Conservation (phyloP, 2,329 filamentous ascomycete species). For the Claviceps pusilla region DNA sequence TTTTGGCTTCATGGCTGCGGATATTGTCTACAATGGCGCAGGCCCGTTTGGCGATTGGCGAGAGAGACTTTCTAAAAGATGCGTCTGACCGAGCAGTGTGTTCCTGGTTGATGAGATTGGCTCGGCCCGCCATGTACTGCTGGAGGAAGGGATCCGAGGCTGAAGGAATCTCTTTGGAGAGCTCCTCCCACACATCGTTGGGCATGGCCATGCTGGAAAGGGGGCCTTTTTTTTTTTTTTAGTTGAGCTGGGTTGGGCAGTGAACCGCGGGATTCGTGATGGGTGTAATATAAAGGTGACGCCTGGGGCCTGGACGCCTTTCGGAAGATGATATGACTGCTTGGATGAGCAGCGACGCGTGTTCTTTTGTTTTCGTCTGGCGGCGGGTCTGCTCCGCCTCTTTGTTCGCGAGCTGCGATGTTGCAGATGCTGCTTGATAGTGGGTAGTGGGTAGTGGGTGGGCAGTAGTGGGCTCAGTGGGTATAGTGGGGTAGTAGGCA, state of each 20-base stretch:
- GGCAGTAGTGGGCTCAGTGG: no score
- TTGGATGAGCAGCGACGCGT: background rate
- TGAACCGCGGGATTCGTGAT: background rate
- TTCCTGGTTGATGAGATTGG: conserved; percentile 65
- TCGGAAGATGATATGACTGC: background rate
- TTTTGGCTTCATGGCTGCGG: conserved; percentile 58
- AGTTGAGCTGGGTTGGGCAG: background rate
- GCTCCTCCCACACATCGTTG: conserved; percentile 44
- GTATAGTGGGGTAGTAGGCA: no score
- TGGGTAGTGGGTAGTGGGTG: no score
- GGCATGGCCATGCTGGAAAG: conserved; percentile 24
- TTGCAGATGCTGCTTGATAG: no score
- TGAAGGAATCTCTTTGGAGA: conserved; percentile 40
- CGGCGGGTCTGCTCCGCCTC: no score
- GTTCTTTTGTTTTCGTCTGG: background rate
- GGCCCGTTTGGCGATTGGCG: conserved; percentile 63
- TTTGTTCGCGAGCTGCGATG: no score
- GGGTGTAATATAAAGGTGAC: no score
- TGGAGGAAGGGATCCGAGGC: conserved; percentile 61
- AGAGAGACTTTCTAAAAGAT: conserved; percentile 58
- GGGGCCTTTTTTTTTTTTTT: no score
- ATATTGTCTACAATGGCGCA: conserved; percentile 69
- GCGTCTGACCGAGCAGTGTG: conserved; percentile 62
- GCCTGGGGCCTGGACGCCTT: no score
- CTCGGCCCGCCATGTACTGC: conserved; percentile 63